These are phyloP conservation scores for Gentiana macrophylla DNA, from an alignment of 257 asterid genomes.

Conservation along the genomic window DNA sequence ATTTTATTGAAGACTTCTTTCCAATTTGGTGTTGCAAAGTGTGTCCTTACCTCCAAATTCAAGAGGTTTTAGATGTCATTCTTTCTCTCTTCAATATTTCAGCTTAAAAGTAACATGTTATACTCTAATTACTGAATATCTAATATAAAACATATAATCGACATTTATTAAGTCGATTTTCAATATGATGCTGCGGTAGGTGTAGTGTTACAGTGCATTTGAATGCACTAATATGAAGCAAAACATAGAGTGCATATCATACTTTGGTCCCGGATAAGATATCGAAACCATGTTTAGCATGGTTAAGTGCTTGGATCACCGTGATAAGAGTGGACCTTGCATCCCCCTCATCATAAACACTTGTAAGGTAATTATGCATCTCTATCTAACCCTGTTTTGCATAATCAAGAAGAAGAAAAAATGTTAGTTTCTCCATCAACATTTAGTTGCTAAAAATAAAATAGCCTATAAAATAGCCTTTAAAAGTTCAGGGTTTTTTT, in stretches of 20 bases:
- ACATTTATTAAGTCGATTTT: no score
- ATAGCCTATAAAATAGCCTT: no score
- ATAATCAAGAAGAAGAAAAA: slow-evolving; percentile 5
- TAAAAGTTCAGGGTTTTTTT: not conserved
- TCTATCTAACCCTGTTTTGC: slow-evolving; percentile 73
- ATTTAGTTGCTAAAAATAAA: not conserved
- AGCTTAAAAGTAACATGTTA: no score
- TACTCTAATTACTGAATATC: not conserved
- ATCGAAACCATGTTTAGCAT: slow-evolving; percentile 93
- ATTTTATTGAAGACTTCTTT: slow-evolving; percentile 68
- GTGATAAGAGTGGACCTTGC: slow-evolving; percentile 93
- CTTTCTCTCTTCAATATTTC: not conserved
- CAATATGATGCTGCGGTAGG: no score
- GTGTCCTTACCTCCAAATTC: slow-evolving; percentile 57
- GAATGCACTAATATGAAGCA: no score
- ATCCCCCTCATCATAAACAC: slow-evolving; percentile 93
- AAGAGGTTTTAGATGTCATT: not conserved
- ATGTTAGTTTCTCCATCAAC: not conserved
- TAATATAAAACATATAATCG: not conserved
- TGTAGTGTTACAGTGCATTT: no score
- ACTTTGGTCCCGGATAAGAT: slow-evolving; percentile 91
- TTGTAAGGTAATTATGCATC: slow-evolving; percentile 91
- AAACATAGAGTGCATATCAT: slow-evolving; percentile 11
- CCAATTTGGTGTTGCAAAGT: slow-evolving; percentile 47
- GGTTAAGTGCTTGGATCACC: slow-evolving; percentile 93